phyloP scores from a whole-genome alignment of 2,329 filamentous ascomycete genomes.

The Dendrostoma leiphaemia region DNA sequence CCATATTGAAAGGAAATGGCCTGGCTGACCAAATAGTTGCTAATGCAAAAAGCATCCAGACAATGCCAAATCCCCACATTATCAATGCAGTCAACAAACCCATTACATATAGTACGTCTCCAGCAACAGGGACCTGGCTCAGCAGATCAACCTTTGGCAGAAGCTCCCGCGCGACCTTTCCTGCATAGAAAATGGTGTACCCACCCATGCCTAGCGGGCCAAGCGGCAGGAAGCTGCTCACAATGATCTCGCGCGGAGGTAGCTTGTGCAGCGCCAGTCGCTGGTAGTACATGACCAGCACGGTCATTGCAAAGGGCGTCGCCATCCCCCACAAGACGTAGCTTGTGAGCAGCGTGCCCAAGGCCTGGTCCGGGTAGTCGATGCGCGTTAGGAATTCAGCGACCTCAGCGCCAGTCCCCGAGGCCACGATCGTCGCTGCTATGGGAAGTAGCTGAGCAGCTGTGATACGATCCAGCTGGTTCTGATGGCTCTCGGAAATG shows the following conservation, averaged over 20 bases:
- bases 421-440: slow-evolving; percentile 55
- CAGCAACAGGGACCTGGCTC: slow-evolving; percentile 50
- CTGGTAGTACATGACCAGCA: slow-evolving; percentile 5
- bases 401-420: not conserved
- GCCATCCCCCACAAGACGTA: slow-evolving; percentile 5
- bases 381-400: not conserved
- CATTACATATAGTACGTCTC: slow-evolving; percentile 53
- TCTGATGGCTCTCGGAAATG: slow-evolving; percentile 10
- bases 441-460: slow-evolving; percentile 43
- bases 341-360: slow-evolving; percentile 2
- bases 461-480: slow-evolving; percentile 4
- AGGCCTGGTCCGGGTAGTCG: not conserved
- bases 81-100: slow-evolving; percentile 39
- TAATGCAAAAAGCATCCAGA: slow-evolving; percentile 33
- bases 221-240: slow-evolving; percentile 45
- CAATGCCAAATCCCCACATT: slow-evolving; percentile 33
- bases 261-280: slow-evolving; percentile 3
- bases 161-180: slow-evolving; percentile 58
- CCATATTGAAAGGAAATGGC: slow-evolving; percentile 35
- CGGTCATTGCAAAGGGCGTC: not conserved
- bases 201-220: slow-evolving; percentile 44
- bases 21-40: slow-evolving; percentile 30
- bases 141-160: slow-evolving; percentile 61
- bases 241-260: slow-evolving; percentile 42
- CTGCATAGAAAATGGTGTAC: slow-evolving; percentile 56